A percentile compares a stretch with the other conserved stretches of the same genome.
Evolutionary conservation across 2,329 filamentous ascomycete genomes (phyloP).

Genomic region (Phialophora verrucosa): DNA sequence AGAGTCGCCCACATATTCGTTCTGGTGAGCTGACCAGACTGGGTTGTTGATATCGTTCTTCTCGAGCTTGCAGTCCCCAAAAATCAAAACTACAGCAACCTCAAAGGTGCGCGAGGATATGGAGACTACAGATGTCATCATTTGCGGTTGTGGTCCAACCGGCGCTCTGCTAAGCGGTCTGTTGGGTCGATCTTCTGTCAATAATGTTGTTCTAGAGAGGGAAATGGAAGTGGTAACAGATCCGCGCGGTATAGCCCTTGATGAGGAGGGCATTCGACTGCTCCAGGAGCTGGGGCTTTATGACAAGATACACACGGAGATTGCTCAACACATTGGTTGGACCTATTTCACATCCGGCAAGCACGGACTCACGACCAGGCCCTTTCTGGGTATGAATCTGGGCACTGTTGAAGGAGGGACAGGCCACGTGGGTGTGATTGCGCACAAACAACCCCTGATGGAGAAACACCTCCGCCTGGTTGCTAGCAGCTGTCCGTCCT

Average conservation of each 20-base stretch:
- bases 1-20: neutral
- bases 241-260: conserved; percentile 44
- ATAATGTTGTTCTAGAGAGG: conserved; percentile 43
- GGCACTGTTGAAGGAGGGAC: conserved; percentile 42
- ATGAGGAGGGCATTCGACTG: conserved; percentile 45
- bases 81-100: neutral
- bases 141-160: conserved; percentile 46
- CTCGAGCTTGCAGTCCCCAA: conserved; percentile 1
- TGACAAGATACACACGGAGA: conserved; percentile 40
- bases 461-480: conserved; percentile 39
- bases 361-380: conserved; percentile 33
- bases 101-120: neutral
- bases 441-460: conserved; percentile 43
- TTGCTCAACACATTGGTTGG: conserved; percentile 38
- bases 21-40: neutral
- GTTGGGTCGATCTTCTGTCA: conserved; percentile 39
- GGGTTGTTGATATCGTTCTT: neutral
- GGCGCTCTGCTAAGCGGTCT: conserved; percentile 43
- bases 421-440: conserved; percentile 43
- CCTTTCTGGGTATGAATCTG: conserved; percentile 41
- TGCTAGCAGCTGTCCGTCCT: conserved; percentile 14
- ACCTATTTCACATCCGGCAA: conserved; percentile 42
- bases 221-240: conserved; percentile 44
- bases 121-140: conserved; percentile 42
- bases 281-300: conserved; percentile 44